phyloP scores from a whole-genome alignment of 345 rosid genomes.

The Turritis glabra region DNA sequence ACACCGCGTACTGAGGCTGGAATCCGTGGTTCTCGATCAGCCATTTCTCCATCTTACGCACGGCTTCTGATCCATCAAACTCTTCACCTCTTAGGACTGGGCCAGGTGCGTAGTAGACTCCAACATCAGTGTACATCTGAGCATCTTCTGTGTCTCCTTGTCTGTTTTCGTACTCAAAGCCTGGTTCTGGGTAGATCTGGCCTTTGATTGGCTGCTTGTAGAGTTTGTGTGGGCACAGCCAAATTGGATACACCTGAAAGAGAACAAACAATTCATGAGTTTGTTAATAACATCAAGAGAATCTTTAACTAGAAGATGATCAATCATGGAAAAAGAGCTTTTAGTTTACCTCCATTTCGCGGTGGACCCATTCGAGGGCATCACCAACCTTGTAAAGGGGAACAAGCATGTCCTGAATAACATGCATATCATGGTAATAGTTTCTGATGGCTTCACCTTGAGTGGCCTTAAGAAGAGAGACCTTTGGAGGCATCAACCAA shows the following conservation, averaged over 20 bases:
- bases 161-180: conserved; percentile 78
- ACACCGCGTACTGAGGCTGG: conserved; percentile 97
- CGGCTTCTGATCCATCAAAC: conserved; percentile 86
- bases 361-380: conserved; percentile 91
- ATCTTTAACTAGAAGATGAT: neutral
- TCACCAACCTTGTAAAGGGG: conserved; percentile 97
- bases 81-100: conserved; percentile 90
- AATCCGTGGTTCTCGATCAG: conserved; percentile 88
- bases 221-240: conserved; percentile 95
- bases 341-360: conserved; percentile 87
- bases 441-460: conserved; percentile 99
- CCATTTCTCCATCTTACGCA: conserved; percentile 87
- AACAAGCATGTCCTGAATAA: conserved; percentile 98
- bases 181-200: conserved; percentile 94
- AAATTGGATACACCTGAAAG: conserved; percentile 81
- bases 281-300: neutral
- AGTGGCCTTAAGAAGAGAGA: conserved; percentile 95
- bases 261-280: neutral
- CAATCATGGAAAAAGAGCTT: neutral
- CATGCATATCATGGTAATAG: conserved; percentile 97
- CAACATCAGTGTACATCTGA: conserved; percentile 96
- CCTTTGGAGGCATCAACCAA: conserved; percentile 99
- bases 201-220: conserved; percentile 86
- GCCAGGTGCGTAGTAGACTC: conserved; percentile 95
- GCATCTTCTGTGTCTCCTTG: conserved; percentile 93